A percentile compares a stretch with the other conserved stretches of the same genome.
Conservation (phyloP, 495 filamentous ascomycete genomes). For the Cetradonia linearis region DNA sequence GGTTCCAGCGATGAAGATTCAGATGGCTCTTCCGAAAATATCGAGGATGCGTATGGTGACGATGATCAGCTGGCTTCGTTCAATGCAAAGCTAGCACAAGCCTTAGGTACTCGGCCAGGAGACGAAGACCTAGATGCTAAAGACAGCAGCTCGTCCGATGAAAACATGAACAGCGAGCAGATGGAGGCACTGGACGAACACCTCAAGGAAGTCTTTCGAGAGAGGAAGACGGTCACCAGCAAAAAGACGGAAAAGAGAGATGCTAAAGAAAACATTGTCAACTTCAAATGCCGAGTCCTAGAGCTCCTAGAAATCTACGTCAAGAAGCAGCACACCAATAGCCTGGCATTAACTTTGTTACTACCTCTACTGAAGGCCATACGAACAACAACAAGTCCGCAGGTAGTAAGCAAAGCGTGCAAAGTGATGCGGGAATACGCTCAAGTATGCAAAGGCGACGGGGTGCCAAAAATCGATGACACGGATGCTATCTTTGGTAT, state of each 20-base stretch:
- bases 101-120: slow-evolving; percentile 54
- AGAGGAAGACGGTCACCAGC: slow-evolving; percentile 48
- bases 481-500: slow-evolving; percentile 42
- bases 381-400: slow-evolving; percentile 55
- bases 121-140: slow-evolving; percentile 44
- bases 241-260: slow-evolving; percentile 76
- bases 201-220: slow-evolving; percentile 72
- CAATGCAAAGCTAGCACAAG: slow-evolving; percentile 67
- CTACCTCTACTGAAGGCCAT: slow-evolving; percentile 52
- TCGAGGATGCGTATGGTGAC: slow-evolving; percentile 35
- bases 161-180: slow-evolving; percentile 86
- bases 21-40: slow-evolving; percentile 31
- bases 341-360: slow-evolving; percentile 55
- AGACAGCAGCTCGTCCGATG: slow-evolving; percentile 40
- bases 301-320: slow-evolving; percentile 81
- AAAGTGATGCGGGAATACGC: slow-evolving; percentile 58
- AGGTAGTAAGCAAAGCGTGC: slow-evolving; percentile 62
- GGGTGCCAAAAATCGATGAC: slow-evolving; percentile 34
- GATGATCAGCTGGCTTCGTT: slow-evolving; percentile 51
- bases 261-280: slow-evolving; percentile 78
- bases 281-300: slow-evolving; percentile 89
- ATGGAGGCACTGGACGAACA: slow-evolving; percentile 85
- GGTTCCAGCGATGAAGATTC: slow-evolving; percentile 23
- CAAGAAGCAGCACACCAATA: slow-evolving; percentile 61
- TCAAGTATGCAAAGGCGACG: slow-evolving; percentile 53